These are phyloP conservation scores for Hordeum marinum DNA, from an alignment of 176 grass and related monocot species.

Conservation along the genomic window DNA sequence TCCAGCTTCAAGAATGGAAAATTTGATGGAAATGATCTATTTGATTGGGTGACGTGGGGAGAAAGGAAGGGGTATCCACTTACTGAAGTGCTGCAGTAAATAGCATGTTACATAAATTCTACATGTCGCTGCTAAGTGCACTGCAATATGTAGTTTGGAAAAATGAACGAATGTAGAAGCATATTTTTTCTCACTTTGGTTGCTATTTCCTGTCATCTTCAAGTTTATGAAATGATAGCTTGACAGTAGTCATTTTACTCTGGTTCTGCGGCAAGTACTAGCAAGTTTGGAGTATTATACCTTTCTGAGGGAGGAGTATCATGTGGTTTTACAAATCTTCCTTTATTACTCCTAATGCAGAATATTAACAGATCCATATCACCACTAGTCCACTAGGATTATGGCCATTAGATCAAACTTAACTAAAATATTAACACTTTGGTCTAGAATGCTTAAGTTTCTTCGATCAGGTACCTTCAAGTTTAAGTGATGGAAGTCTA, in stretches of 20 bases:
- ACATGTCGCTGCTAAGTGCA: not conserved
- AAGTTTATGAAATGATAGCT: not conserved
- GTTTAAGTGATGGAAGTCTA: not conserved
- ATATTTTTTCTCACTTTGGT: not conserved
- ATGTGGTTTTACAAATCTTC: not conserved
- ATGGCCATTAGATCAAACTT: not conserved
- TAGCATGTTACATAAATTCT: not conserved
- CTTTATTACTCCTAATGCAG: not conserved
- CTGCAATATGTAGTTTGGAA: not conserved
- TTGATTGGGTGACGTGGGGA: too few species aligned
- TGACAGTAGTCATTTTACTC: not conserved
- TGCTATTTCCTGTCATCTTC: not conserved
- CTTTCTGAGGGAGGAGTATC: not conserved
- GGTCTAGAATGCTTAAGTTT: not conserved
- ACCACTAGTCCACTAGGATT: not conserved
- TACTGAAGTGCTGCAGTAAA: not conserved
- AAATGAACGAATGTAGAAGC: not conserved
- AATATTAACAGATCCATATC: not conserved
- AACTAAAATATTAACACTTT: not conserved
- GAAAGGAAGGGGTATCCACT: too few species aligned
- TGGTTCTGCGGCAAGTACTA: not conserved
- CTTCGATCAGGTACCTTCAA: not conserved
- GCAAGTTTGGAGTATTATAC: not conserved
- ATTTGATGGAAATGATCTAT: too few species aligned
- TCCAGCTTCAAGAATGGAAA: too few species aligned